phyloP scores from a whole-genome alignment of 2,329 filamentous ascomycete species.

The Talaromyces verruculosus region DNA sequence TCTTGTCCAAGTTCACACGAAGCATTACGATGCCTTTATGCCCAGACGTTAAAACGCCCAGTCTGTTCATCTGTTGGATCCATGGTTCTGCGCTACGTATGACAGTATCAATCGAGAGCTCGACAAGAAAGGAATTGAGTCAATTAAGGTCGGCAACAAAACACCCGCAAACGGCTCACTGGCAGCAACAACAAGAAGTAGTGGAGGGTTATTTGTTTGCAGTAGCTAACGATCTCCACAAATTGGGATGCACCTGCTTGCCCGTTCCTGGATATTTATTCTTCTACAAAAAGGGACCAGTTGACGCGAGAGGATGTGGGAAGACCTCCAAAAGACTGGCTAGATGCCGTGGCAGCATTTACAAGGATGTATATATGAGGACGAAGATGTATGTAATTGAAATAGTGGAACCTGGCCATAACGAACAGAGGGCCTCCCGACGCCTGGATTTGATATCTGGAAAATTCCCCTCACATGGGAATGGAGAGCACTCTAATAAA shows the following conservation, averaged over 20 bases:
- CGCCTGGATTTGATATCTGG: no score
- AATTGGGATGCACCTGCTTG: neutral
- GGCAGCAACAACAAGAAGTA: neutral
- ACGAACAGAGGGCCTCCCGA: no score
- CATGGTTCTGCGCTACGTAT: neutral
- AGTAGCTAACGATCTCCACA: neutral
- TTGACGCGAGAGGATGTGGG: no score
- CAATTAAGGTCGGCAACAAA: neutral
- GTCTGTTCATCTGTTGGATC: neutral
- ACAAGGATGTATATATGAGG: neutral
- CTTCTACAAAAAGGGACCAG: neutral
- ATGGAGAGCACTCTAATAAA: no score
- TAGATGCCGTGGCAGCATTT: neutral
- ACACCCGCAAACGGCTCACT: neutral
- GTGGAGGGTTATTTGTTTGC: neutral
- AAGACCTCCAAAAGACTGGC: no score
- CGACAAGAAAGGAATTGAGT: neutral
- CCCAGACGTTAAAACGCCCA: neutral
- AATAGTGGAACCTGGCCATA: neutral
- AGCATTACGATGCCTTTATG: neutral
- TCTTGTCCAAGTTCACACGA: neutral
- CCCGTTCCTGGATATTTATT: neutral
- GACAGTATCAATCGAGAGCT: neutral
- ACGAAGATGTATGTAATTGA: neutral
- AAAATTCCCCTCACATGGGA: no score